Base-by-base conservation (phyloP, 2,329 filamentous ascomycete species). In the Cladorrhinum sp. region DNA sequence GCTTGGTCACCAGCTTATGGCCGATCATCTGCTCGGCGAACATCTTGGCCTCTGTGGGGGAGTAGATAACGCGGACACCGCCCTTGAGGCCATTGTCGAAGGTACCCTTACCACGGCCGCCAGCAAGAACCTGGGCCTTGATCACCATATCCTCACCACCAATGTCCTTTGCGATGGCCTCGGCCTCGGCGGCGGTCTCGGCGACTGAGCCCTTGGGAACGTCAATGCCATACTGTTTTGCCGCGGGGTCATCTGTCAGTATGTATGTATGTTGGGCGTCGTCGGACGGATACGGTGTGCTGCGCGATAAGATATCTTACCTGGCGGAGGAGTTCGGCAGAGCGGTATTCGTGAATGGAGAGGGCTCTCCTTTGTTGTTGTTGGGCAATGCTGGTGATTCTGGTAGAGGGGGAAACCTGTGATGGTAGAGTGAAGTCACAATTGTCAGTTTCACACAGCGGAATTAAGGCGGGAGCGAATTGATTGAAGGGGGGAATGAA, bases 21-120 rank as follows among this genome's bases (percentile, higher is more conserved):
- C 95, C 95, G 79, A 99, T 98, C 95, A 99, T 99, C 83, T 99
- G 93, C 71, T 94, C 86, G 70, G 95, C 94, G 76, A 99, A 96
- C 87, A 98, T 96, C 84, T 92, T 90, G 74, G 95, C 95, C 84
- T 89, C 86, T 72, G 92, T 93, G 63, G 95, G 91, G 82, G 94
- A 98, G 86, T 98, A 99, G 80, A 99, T 96, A 73, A 99, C 93
- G 72, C 95, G 88, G 71, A 99, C 95, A 82, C 95, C 95, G 73
- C 95, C 95, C 85, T 99, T 99, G 76, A 99, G 88, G 72, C 95
- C 95, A 79, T 97, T 98, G 82, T 96, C 92, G 75, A 99, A 99
- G 71, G 87, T 89, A 70, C 95, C 95, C 85, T 99, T 99, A 80
- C 95, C 95, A 82, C 95, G 90, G 68, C 95, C 95, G 80, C 95